Conservation (phyloP, 2,329 filamentous ascomycete genomes). For the Diaporthe destruens region DNA sequence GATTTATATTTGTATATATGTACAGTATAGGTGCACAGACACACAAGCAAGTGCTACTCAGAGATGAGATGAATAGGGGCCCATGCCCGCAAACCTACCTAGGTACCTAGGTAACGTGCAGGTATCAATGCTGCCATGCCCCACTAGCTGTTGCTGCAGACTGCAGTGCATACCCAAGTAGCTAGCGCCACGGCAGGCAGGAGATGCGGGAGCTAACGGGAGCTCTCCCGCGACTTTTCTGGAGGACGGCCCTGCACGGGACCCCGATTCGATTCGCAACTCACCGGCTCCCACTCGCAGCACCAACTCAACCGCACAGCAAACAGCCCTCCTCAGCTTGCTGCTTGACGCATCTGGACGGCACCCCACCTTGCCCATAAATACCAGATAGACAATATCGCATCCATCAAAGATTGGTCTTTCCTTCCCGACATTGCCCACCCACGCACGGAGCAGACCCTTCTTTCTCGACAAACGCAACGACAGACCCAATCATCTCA, state of each 20-base stretch:
- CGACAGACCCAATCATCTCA: neutral
- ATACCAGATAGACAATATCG: neutral
- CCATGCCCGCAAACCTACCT: neutral
- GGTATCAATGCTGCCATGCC: neutral
- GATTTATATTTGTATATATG: neutral
- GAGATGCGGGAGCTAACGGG: conserved; percentile 30
- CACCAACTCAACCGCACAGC: conserved; percentile 3
- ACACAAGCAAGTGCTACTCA: neutral
- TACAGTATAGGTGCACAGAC: neutral
- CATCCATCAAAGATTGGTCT: neutral
- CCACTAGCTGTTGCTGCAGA: conserved; percentile 22
- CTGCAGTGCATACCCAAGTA: neutral
- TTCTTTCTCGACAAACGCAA: neutral
- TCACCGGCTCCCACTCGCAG: conserved; percentile 15
- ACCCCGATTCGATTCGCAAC: conserved; percentile 5
- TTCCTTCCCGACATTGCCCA: neutral
- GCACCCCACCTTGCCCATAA: conserved; percentile 12
- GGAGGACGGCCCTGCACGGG: neutral
- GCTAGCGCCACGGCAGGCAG: conserved; percentile 22
- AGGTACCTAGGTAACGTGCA: no score
- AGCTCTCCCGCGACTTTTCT: conserved; percentile 27
- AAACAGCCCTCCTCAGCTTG: neutral
- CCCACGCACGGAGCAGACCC: neutral
- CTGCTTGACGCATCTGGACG: neutral
- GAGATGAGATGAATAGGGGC: conserved; percentile 20